Percentiles rank a stretch among this genome's conserved stretches.
phyloP scores from a whole-genome alignment of 2,329 filamentous ascomycete genomes.

The Ciborinia camelliae region DNA sequence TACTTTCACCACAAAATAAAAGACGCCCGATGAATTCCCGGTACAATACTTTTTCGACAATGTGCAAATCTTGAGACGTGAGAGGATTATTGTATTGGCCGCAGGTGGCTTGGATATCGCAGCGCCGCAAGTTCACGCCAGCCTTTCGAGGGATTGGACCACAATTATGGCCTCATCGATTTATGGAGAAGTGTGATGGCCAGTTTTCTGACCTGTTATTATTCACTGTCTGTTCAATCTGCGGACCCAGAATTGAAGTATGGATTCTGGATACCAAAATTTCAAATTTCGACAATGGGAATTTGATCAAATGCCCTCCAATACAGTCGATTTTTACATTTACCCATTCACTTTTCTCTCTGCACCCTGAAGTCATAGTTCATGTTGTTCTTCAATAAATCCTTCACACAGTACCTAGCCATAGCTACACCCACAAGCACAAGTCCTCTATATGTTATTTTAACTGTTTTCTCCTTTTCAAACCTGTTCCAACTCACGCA shows the following conservation, averaged over 20 bases:
- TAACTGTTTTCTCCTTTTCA: background rate
- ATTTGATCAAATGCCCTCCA: background rate
- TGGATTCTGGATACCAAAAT: background rate
- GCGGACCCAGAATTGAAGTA: background rate
- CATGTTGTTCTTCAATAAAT: background rate
- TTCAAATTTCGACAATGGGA: background rate
- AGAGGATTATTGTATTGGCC: background rate
- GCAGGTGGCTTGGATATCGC: background rate
- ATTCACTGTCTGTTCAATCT: background rate
- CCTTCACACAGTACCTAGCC: background rate
- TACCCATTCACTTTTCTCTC: background rate
- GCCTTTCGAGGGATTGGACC: background rate
- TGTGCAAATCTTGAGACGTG: slow-evolving; percentile 15
- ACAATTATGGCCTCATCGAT: background rate
- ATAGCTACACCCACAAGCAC: background rate
- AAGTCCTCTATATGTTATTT: background rate
- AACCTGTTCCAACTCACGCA: background rate
- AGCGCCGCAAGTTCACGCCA: background rate
- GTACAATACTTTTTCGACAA: slow-evolving; percentile 7
- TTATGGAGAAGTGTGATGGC: background rate
- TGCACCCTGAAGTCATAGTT: background rate
- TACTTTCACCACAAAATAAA: slow-evolving; percentile 20
- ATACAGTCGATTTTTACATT: background rate
- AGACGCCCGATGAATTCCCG: slow-evolving; percentile 14
- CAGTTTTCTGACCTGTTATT: background rate